Evolutionary conservation across 169 alveolate genomes (phyloP), one percentile per base, ranked within the genome.

Genomic region (Plasmodium knowlesi): DNA sequence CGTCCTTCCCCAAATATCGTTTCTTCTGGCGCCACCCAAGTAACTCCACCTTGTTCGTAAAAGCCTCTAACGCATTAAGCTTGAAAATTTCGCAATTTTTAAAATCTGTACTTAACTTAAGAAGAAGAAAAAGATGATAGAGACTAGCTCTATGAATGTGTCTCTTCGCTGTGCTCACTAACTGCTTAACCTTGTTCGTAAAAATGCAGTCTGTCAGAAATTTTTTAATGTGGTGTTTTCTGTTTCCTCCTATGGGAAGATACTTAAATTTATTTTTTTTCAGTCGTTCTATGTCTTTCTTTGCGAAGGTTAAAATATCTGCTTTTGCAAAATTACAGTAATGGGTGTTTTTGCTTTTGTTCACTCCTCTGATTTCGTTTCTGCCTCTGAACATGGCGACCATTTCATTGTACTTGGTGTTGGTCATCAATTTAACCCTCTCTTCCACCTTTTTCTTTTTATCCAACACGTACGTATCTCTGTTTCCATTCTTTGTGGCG

Each of bases 271-370:
- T 76, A 5, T 88, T 67, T 57, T 79, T 88, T 67, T 43, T 88
- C 72, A 88, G 82, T 2, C 70, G 67, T 88, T 88, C 94, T 61
- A 79, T 79, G 82, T 88, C 94, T 34, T 37, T 46, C 82, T 50
- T 88, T 41, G 71, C 14, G 6, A 88, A 32, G 50, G 94, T 88
- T 79, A 88, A 12, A 16, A 88, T 32, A 5, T 88, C 94, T 37
- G 28, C 16, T 67, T 78, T 79, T 41, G 61, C 80, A 9, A 88
- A 88, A 54, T 88, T 76, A 22, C 71, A 79, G 41, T 57, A 79
- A 41, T 76, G 16, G 28, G 67, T 39, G 71, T 79, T 67, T 41
- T 12, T 79, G 39, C 76, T 50, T 54, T 14, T 79, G 14, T 16
- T 54, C 34, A 1, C 25, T n/a, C 16, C 25, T 19, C 9, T 32